A percentile compares a stretch with the other conserved stretches of the same genome.
These are phyloP conservation scores for Coniosporium tulheliwenetii DNA, from an alignment of 2,329 filamentous ascomycete genomes.

Conservation along the genomic window DNA sequence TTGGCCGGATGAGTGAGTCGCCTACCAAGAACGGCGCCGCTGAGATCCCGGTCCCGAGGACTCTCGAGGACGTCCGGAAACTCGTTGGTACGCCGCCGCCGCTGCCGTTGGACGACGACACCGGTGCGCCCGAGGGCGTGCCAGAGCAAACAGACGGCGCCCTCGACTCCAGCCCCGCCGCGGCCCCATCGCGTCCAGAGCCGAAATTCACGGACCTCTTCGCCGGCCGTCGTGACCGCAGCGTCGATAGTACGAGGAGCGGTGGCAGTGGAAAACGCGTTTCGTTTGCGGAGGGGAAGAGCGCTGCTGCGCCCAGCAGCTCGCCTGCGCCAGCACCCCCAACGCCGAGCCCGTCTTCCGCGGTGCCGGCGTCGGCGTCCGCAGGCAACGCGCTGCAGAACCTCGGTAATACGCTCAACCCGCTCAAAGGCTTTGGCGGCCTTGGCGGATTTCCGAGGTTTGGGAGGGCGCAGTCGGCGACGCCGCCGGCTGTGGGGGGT, in stretches of 20 bases:
- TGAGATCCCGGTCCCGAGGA: constrained; percentile 54
- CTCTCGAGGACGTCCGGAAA: constrained; percentile 80
- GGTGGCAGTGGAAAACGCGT: constrained; percentile 44
- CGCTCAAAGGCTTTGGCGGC: constrained; percentile 60
- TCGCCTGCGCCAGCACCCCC: constrained; percentile 7
- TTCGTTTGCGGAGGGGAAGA: constrained; percentile 24
- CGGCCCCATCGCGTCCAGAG: constrained; percentile 22
- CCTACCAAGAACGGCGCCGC: constrained; percentile 26
- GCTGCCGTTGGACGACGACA: constrained; percentile 20
- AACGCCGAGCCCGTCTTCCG: constrained; percentile 5
- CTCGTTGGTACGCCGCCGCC: constrained; percentile 61
- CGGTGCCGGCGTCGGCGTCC: constrained; percentile 35
- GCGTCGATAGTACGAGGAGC: constrained; percentile 57
- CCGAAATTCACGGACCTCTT: constrained; percentile 58
- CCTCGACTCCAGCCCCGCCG: constrained; percentile 4
- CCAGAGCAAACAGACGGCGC: constrained; percentile 6
- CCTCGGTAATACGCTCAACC: constrained; percentile 67
- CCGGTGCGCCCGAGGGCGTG: constrained; percentile 18
- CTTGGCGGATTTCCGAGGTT: constrained; percentile 66
- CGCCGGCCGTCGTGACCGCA: constrained; percentile 57
- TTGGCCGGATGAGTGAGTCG: constrained; percentile 72
- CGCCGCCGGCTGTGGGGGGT: constrained; percentile 1
- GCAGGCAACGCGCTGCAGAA: constrained; percentile 64
- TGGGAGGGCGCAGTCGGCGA: constrained; percentile 36
- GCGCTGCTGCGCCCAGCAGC: constrained; percentile 12